phyloP scores from a whole-genome alignment of 1,284 basidiomycete species.

The Mycosarcoma mackinlayi region DNA sequence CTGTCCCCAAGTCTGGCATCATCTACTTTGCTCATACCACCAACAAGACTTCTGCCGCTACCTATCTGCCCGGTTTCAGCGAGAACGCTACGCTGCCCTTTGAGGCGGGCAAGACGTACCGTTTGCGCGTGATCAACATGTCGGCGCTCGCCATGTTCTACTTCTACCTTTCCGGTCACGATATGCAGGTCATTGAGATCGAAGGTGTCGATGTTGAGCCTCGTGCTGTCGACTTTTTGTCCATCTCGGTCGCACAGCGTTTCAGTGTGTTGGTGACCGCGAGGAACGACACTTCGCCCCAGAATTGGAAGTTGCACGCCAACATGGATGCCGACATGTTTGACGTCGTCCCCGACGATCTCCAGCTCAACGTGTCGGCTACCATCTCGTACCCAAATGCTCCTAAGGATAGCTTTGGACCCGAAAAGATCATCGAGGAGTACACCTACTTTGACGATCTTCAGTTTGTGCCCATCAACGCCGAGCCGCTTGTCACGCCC shows the following conservation, averaged over 20 bases:
- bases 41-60: slow-evolving; percentile 68
- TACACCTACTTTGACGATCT: slow-evolving; percentile 70
- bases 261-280: slow-evolving; percentile 69
- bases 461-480: slow-evolving; percentile 68
- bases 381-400: slow-evolving; percentile 55
- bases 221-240: slow-evolving; percentile 35
- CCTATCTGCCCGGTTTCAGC: slow-evolving; percentile 71
- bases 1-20: slow-evolving; percentile 74
- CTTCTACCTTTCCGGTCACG: slow-evolving; percentile 51
- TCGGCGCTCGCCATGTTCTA: slow-evolving; percentile 67
- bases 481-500: slow-evolving; percentile 64
- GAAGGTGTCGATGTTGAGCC: slow-evolving; percentile 55
- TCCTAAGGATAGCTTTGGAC: slow-evolving; percentile 21
- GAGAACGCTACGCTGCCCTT: slow-evolving; percentile 82
- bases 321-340: slow-evolving; percentile 80
- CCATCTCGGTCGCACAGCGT: slow-evolving; percentile 54
- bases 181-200: slow-evolving; percentile 58
- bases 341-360: slow-evolving; percentile 58
- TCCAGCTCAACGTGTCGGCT: slow-evolving; percentile 62
- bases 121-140: slow-evolving; percentile 73
- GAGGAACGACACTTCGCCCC: slow-evolving; percentile 78
- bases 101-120: slow-evolving; percentile 70
- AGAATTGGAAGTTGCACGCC: slow-evolving; percentile 88
- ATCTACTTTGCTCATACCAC: slow-evolving; percentile 81
- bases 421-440: slow-evolving; percentile 47